phyloP scores from a whole-genome alignment of 208 protist genomes.

The Trypanosoma caninum region DNA sequence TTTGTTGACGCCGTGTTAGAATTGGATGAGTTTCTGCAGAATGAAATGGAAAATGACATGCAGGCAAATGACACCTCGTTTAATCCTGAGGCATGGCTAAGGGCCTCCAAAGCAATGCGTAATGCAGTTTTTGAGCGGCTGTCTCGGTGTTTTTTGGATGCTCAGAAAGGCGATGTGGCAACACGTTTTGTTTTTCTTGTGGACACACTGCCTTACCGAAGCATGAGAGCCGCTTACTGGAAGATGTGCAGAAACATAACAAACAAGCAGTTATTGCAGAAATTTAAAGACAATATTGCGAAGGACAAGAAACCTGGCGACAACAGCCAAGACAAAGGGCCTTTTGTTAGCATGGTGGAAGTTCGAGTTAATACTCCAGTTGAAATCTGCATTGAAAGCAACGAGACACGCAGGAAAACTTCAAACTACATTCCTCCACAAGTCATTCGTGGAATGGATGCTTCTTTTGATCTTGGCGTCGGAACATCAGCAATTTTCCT shows the following conservation, averaged over 20 bases:
- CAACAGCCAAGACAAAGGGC: background rate
- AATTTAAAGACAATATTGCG: background rate
- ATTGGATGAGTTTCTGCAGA: constrained; percentile 23
- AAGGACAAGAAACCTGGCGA: background rate
- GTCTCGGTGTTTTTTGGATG: background rate
- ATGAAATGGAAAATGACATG: background rate
- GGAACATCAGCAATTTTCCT: background rate
- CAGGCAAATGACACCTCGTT: constrained; percentile 8
- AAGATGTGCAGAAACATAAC: constrained; percentile 38
- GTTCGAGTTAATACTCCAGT: constrained; percentile 41
- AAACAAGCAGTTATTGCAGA: background rate
- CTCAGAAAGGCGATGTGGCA: background rate
- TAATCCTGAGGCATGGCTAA: constrained; percentile 24
- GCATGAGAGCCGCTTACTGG: constrained; percentile 76
- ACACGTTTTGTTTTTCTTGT: constrained; percentile 60
- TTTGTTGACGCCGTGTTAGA: constrained; percentile 23
- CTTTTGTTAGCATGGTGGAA: constrained; percentile 39
- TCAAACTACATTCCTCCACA: constrained; percentile 30
- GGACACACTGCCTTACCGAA: constrained; percentile 77
- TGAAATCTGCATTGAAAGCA: constrained; percentile 43
- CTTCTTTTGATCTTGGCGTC: constrained; percentile 38
- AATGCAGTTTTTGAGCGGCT: constrained; percentile 12
- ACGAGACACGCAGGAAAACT: constrained; percentile 24
- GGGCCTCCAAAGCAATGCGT: constrained; percentile 17
- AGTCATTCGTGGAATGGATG: constrained; percentile 54